A percentile compares a stretch with the other conserved stretches of the same genome.
phyloP scores from a whole-genome alignment of 495 filamentous ascomycete genomes.

The Chlorociboria aeruginascens region DNA sequence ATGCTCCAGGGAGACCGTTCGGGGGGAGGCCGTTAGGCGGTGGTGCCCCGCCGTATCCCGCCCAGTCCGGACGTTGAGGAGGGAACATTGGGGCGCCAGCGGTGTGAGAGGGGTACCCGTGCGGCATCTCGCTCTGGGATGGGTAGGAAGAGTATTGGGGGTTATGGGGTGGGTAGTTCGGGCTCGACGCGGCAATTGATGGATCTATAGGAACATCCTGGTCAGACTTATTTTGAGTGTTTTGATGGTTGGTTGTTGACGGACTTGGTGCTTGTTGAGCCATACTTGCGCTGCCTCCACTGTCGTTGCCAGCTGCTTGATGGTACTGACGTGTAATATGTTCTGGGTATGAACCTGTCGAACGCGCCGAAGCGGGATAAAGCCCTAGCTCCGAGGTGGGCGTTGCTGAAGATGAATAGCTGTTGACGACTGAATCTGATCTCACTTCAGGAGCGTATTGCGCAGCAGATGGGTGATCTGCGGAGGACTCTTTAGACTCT shows the following conservation, averaged over 20 bases:
- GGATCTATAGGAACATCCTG: conserved; percentile 97
- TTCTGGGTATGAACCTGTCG: conserved; percentile 59
- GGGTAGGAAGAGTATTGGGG: conserved; percentile 73
- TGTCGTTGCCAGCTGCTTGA: conserved; percentile 52
- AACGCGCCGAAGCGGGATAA: conserved; percentile 67
- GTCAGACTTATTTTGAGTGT: conserved; percentile 78
- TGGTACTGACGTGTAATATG: conserved; percentile 62
- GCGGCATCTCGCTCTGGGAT: conserved; percentile 73
- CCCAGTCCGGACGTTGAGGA: conserved; percentile 69
- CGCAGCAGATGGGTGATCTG: conserved; percentile 83
- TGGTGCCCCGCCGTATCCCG: conserved; percentile 53
- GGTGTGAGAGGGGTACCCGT: conserved; percentile 47
- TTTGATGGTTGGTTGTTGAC: conserved; percentile 65
- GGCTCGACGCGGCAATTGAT: conserved; percentile 84
- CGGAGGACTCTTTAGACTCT: conserved; percentile 67
- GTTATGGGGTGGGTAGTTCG: conserved; percentile 64
- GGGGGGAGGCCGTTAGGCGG: conserved; percentile 40
- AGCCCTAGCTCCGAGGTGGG: conserved; percentile 82
- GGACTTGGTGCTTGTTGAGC: conserved; percentile 97
- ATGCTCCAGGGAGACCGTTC: conserved; percentile 45
- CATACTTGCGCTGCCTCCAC: conserved; percentile 76
- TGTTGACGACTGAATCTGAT: conserved; percentile 28
- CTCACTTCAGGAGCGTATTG: conserved; percentile 63
- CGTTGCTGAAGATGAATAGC: conserved; percentile 65
- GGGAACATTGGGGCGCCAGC: conserved; percentile 46